A percentile compares a stretch with the other conserved stretches of the same genome.
Evolutionary conservation across 768 basidiomycete species (phyloP).

Genomic region (Candolleomyces aberdarensis): DNA sequence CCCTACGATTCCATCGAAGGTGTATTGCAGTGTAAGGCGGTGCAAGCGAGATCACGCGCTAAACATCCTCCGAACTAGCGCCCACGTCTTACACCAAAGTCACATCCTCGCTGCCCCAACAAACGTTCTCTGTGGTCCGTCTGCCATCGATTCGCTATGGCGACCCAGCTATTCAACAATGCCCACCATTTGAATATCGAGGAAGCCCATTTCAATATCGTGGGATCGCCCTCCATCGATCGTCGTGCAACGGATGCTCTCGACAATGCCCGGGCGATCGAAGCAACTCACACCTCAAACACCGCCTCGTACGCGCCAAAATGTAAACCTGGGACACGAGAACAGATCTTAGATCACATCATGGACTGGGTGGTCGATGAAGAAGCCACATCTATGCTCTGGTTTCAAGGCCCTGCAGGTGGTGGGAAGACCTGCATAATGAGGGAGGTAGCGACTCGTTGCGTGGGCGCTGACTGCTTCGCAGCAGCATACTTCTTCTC

Average conservation of each 20-base stretch:
- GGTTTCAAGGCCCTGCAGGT: slow-evolving; percentile 7
- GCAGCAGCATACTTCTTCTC: slow-evolving; percentile 5
- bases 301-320: slow-evolving; percentile 1
- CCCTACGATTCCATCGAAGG: no score
- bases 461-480: neutral
- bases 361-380: neutral
- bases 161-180: no score
- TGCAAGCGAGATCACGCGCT: no score
- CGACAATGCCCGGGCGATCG: neutral
- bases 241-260: neutral
- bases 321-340: slow-evolving; percentile 2
- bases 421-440: slow-evolving; percentile 7
- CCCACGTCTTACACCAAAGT: no score
- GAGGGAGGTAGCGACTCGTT: neutral
- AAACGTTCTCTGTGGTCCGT: no score
- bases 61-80: no score
- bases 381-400: neutral
- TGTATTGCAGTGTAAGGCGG: no score
- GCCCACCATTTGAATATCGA: no score
- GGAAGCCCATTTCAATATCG: no score
- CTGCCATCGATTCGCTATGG: no score
- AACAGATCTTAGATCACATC: neutral
- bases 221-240: neutral
- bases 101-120: no score
- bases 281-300: slow-evolving; percentile 4